Conservation (phyloP, 2,329 filamentous ascomycete genomes). For the Aurifilum marmelostoma region DNA sequence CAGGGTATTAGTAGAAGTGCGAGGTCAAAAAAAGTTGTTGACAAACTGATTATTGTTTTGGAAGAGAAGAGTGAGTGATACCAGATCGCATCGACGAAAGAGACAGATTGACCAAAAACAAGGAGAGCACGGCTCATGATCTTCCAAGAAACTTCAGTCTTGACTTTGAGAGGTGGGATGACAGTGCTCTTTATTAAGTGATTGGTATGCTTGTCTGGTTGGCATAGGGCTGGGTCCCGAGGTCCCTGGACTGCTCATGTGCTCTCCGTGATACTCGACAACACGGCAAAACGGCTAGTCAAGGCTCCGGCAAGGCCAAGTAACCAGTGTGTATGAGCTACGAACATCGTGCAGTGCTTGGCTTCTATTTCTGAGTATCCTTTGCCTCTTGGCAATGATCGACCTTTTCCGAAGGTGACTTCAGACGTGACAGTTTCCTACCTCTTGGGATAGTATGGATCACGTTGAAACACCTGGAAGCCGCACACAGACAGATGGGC, state of each 20-base stretch:
- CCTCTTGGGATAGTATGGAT: background rate
- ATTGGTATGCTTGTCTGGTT: background rate
- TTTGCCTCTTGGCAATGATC: constrained; percentile 23
- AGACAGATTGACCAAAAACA: constrained; percentile 18
- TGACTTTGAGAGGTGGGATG: constrained; percentile 18
- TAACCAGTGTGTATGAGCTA: constrained; percentile 21
- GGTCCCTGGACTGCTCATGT: too few relatives aligned
- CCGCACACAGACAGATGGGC: constrained; percentile 8
- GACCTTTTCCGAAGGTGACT: constrained; percentile 7
- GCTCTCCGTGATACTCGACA: too few relatives aligned
- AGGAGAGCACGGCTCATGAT: constrained; percentile 22
- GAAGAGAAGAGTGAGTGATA: constrained; percentile 12
- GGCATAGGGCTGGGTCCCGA: too few relatives aligned
- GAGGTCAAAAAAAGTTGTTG: background rate
- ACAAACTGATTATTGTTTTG: background rate
- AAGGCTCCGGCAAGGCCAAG: constrained; percentile 26
- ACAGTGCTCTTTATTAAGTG: constrained; percentile 19
- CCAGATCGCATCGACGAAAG: constrained; percentile 22
- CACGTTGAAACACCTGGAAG: constrained; percentile 20
- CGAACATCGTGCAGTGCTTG: constrained; percentile 6
- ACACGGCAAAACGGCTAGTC: constrained; percentile 18
- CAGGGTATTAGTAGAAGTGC: constrained; percentile 3
- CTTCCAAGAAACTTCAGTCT: constrained; percentile 7
- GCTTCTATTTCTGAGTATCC: constrained; percentile 20
- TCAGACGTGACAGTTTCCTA: constrained; percentile 18